Base-by-base conservation (phyloP, 2,329 filamentous ascomycete genomes). In the Diaporthe citrichinensis region DNA sequence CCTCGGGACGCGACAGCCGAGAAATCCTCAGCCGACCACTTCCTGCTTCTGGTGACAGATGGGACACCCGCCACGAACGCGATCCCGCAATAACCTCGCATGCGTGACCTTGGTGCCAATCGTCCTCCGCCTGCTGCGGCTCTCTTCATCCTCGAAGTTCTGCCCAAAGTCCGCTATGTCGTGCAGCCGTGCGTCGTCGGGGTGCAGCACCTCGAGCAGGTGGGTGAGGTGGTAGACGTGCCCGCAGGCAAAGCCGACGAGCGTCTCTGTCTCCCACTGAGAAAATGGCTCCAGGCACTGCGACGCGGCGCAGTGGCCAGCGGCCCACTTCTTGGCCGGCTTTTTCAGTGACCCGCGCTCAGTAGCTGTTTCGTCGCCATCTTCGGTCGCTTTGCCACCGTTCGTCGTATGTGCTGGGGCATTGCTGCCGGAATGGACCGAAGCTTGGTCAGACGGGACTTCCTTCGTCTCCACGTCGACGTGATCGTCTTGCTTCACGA, bases 91-190 rank as follows among this genome's bases (percentile, higher is more conserved):
- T 73, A 98, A 83, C 78, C 95, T 90, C 53, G 96, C 95, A 81
- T 95, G 94, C 78, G 94, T 97, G 39, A 98, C 95, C 84, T 98
- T 98, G 41, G 93, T 91, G 0, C 95, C 94, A 9, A 98, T 92
- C 72, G 93, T 94, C 74, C 93, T 88, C 10, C 90, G 88, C 36
- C 84, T 83, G 14, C 71, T 44, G 73, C 83, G 84, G 23, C 85
- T 82, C 15, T 84, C 82, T 23, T 84, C 86, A 49, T 87, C 85
- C 55, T 85, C 85, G 57, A 87, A 85, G 55, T 85, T 85, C 4
- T 83, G 80, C 2, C 85, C 85, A 39, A 90, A 85, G 4, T 87
- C 85, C n/a, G 72, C 73, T 4, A 86, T 82, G 74, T 92, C 90
- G 8, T 39, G 55, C 28, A 83, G 81, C 36, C 49, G 23, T 3